Evolutionary conservation across 2,329 filamentous ascomycete genomes (phyloP), one percentile per base, ranked within the genome.

Genomic region (Sarocladium strictum): DNA sequence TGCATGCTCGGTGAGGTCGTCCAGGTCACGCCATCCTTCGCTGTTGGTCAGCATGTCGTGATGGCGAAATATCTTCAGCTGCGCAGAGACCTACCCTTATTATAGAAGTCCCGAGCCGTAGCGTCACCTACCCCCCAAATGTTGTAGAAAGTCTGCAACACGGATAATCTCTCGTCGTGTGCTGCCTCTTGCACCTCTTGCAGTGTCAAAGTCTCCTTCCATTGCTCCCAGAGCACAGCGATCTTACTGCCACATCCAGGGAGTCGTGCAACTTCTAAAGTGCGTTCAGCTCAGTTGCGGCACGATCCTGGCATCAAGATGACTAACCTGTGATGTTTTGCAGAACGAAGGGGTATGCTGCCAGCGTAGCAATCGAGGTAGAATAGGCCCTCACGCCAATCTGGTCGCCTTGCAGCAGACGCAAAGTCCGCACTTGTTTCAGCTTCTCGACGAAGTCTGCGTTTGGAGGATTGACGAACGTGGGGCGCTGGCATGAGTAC

Each of bases 111-210:
- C 15, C 86, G 78, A 0, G 93, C 92, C 0, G 87, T 94, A 12
- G 83, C 84, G 2, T 87, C 86, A 0, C 88, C 93, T 0, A 97
- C 90, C n/a, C 92, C 93, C 89, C 90, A 96, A 55, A 97, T 95
- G 3, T 87, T 77, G 70, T 88, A 89, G 68, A 97, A 97, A 0
- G 78, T 67, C 43, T 81, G 76, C 3, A 97, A 70, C 1, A 84
- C 76, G 19, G 76, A 76, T 56, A 94, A 76, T 55, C 78, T 81
- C 12, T 81, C 74, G 60, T 96, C 85, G 1, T 72, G 69, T 52
- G 86, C 79, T 1, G 88, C 79, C 3, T 84, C 80, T 7, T 79
- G 72, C 0, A 85, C 84, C 23, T 89, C 88, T 33, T 75, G 65
- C 4, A 96, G 72, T 15, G 69, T 74, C 0, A 84, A 85, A 1